A percentile compares a stretch with the other conserved stretches of the same genome.
Evolutionary conservation across 306 rosid genomes (phyloP).

Genomic region (Casuarina cunninghamiana): DNA sequence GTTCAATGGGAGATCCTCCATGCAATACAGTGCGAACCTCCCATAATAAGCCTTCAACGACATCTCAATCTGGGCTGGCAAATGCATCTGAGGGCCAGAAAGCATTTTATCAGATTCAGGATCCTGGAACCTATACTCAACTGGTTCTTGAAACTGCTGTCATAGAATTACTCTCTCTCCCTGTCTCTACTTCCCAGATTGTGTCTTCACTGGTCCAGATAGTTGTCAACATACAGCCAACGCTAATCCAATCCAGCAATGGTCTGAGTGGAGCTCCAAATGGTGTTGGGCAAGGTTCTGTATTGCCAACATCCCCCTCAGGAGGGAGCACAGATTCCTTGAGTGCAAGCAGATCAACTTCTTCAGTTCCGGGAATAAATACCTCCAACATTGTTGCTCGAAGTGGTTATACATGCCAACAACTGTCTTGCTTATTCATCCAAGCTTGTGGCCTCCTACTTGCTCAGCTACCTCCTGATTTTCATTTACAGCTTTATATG

Average conservation of each 20-base stretch:
- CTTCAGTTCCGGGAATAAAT: constrained; percentile 81
- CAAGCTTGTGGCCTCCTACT: constrained; percentile 97
- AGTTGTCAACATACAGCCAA: constrained; percentile 88
- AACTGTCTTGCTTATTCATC: constrained; percentile 87
- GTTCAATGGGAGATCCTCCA: constrained; percentile 53
- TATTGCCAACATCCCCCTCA: constrained; percentile 94
- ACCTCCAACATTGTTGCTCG: constrained; percentile 85
- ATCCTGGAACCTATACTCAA: constrained; percentile 96
- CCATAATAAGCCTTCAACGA: constrained; percentile 66
- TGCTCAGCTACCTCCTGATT: constrained; percentile 96
- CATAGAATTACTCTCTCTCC: constrained; percentile 90
- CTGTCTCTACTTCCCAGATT: constrained; percentile 81
- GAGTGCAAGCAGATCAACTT: constrained; percentile 81
- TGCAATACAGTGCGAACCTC: constrained; percentile 56
- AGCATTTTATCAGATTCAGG: constrained; percentile 95
- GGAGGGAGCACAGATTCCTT: constrained; percentile 99
- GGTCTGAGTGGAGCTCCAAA: constrained; percentile 76
- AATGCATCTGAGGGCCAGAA: constrained; percentile 78
- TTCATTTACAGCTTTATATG: constrained; percentile 79
- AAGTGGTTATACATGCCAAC: constrained; percentile 96
- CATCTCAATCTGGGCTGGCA: constrained; percentile 69
- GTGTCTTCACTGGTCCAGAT: constrained; percentile 90
- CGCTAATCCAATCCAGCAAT: constrained; percentile 81
- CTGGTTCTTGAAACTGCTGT: constrained; percentile 97
- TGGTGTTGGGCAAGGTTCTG: constrained; percentile 80